Percentiles rank a stretch among this genome's conserved stretches.
These are phyloP conservation scores for Ramularia collo-cygni DNA, from an alignment of 2,329 filamentous ascomycete genomes.

Conservation along the genomic window DNA sequence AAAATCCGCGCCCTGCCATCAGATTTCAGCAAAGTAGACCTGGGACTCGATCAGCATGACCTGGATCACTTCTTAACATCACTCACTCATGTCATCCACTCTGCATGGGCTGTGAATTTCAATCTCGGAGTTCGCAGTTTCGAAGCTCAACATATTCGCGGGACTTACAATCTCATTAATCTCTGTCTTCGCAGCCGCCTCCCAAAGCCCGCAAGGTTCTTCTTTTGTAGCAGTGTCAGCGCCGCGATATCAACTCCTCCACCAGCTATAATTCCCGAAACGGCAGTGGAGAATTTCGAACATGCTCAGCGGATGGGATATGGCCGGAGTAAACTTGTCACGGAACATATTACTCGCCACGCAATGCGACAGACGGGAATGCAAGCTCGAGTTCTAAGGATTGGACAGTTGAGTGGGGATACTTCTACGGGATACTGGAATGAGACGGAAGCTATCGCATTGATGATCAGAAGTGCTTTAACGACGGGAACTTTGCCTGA, in stretches of 20 bases:
- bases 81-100: conserved; percentile 30
- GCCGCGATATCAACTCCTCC: conserved; percentile 15
- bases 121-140: conserved; percentile 30
- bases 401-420: conserved; percentile 27
- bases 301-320: conserved; percentile 30
- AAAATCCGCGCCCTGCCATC: conserved; percentile 21
- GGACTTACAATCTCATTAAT: conserved; percentile 26
- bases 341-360: conserved; percentile 26
- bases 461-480: conserved; percentile 36
- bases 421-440: conserved; percentile 32
- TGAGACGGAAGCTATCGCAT: conserved; percentile 37
- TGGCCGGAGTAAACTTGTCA: conserved; percentile 33
- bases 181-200: conserved; percentile 20
- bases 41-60: conserved; percentile 22
- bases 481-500: conserved; percentile 34
- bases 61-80: conserved; percentile 18
- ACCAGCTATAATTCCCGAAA: conserved; percentile 26
- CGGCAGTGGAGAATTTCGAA: conserved; percentile 21
- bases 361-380: conserved; percentile 27
- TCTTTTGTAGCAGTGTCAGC: conserved; percentile 35
- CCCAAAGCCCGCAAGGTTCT: conserved; percentile 24
- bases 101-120: conserved; percentile 36
- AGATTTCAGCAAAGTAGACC: conserved; percentile 20
- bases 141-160: conserved; percentile 26
- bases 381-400: conserved; percentile 19